Conservation (phyloP, 192 early-diverging fungal genomes). For the Borealophlyctis nickersoniae region DNA sequence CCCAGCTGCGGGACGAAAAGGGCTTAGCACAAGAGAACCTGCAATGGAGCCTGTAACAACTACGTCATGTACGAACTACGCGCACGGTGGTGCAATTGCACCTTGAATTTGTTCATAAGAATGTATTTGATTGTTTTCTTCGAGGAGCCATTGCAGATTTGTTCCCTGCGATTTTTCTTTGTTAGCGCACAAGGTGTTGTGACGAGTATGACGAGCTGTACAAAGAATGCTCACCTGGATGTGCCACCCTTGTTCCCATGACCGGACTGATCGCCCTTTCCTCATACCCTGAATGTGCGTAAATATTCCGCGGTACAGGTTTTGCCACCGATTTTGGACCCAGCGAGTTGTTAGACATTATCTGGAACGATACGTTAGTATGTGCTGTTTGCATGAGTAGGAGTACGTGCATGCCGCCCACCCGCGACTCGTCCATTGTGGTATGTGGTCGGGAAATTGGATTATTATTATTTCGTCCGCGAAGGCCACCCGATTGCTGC, state of each 20-base stretch:
- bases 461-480: background rate
- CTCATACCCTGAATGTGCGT: background rate
- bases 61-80: no score
- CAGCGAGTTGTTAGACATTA: background rate
- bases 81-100: no score
- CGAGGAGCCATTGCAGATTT: constrained; percentile 27
- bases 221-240: constrained; percentile 3
- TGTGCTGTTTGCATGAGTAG: background rate
- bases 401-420: background rate
- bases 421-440: constrained; percentile 22
- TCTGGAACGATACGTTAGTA: background rate
- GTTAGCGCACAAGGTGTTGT: background rate
- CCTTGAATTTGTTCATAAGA: background rate
- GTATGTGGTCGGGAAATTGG: constrained; percentile 19
- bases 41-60: no score
- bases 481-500: constrained; percentile 25
- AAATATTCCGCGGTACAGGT: background rate
- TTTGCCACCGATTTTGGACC: background rate
- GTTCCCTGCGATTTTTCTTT: constrained; percentile 4
- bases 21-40: no score
- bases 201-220: background rate
- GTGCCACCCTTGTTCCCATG: constrained; percentile 15
- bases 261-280: constrained; percentile 10
- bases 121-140: constrained; percentile 8
- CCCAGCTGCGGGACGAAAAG: constrained; percentile 21